A percentile compares a stretch with the other conserved stretches of the same genome.
phyloP scores from a whole-genome alignment of 2,329 filamentous ascomycete species.

The Sporothrix variecibatus region DNA sequence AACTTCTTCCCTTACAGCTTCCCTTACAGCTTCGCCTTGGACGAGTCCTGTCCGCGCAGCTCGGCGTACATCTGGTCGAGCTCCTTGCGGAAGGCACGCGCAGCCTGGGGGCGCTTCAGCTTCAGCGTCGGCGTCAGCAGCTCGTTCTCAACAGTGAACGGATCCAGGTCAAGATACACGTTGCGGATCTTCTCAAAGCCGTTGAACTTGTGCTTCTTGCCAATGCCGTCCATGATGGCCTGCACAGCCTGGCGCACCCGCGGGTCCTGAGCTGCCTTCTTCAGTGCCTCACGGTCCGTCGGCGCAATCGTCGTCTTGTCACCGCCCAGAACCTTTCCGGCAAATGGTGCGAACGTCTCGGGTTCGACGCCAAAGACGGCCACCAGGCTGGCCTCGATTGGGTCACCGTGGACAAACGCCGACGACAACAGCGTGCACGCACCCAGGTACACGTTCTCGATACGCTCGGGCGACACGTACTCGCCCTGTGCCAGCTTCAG shows the following conservation, averaged over 20 bases:
- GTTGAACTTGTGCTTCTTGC: constrained; percentile 84
- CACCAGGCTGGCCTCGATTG: constrained; percentile 77
- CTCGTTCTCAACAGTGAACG: constrained; percentile 92
- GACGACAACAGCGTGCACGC: constrained; percentile 75
- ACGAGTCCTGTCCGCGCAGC: constrained; percentile 45
- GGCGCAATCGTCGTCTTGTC: constrained; percentile 47
- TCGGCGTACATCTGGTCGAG: constrained; percentile 61
- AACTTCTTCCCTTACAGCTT: background rate
- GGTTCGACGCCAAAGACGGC: constrained; percentile 87
- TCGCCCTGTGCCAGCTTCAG: constrained; percentile 97
- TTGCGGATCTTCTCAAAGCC: constrained; percentile 83
- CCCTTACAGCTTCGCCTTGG: constrained; percentile 49
- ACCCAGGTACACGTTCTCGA: constrained; percentile 91
- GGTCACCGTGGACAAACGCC: constrained; percentile 90
- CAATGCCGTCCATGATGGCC: constrained; percentile 76
- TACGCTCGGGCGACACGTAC: constrained; percentile 95
- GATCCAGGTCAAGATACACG: constrained; percentile 75
- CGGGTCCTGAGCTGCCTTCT: constrained; percentile 65
- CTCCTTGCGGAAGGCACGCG: constrained; percentile 53
- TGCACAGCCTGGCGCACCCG: constrained; percentile 74
- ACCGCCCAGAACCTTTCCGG: constrained; percentile 68
- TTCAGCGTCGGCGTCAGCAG: constrained; percentile 80
- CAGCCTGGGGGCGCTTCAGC: constrained; percentile 60
- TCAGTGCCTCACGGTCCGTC: constrained; percentile 67
- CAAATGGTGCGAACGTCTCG: constrained; percentile 77